A percentile compares a stretch with the other conserved stretches of the same genome.
phyloP scores from a whole-genome alignment of 148 eudicot species.

The Diospyros kaki region DNA sequence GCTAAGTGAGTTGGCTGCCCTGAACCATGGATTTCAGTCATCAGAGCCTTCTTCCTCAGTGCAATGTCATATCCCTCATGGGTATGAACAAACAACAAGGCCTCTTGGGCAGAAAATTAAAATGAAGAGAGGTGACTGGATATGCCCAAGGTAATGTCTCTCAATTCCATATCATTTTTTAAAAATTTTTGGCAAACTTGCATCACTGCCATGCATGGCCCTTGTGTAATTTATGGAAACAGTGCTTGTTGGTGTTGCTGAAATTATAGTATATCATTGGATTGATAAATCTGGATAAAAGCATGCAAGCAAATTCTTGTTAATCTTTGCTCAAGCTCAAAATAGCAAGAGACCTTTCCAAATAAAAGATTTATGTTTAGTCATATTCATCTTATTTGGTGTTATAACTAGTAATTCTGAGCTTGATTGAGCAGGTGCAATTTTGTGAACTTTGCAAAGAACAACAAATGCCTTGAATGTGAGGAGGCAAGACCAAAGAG shows the following conservation, averaged over 20 bases:
- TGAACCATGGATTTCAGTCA: slow-evolving; percentile 21
- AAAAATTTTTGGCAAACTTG: background rate
- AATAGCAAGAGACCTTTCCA: background rate
- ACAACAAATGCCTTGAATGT: slow-evolving; percentile 66
- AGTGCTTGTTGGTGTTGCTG: background rate
- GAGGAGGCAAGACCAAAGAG: slow-evolving; percentile 70
- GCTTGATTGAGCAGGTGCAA: slow-evolving; percentile 61
- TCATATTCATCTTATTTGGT: background rate
- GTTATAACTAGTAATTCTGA: slow-evolving; percentile 12
- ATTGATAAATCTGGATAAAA: background rate
- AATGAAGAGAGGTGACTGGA: slow-evolving; percentile 94
- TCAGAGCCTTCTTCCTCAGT: slow-evolving; percentile 22
- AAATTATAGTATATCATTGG: background rate
- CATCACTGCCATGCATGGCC: background rate
- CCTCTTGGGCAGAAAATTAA: slow-evolving; percentile 42
- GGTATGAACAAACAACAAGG: slow-evolving; percentile 25
- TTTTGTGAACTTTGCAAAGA: slow-evolving; percentile 85
- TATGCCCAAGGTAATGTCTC: slow-evolving; percentile 55
- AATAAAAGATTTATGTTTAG: background rate
- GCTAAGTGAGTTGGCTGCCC: slow-evolving; percentile 46
- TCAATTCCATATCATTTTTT: background rate
- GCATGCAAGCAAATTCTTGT: background rate
- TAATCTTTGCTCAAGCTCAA: background rate
- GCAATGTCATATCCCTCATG: slow-evolving; percentile 31
- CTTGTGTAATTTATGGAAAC: background rate